Evolutionary conservation across 208 protist species (phyloP).

Genomic region (Leishmania amazonensis): DNA sequence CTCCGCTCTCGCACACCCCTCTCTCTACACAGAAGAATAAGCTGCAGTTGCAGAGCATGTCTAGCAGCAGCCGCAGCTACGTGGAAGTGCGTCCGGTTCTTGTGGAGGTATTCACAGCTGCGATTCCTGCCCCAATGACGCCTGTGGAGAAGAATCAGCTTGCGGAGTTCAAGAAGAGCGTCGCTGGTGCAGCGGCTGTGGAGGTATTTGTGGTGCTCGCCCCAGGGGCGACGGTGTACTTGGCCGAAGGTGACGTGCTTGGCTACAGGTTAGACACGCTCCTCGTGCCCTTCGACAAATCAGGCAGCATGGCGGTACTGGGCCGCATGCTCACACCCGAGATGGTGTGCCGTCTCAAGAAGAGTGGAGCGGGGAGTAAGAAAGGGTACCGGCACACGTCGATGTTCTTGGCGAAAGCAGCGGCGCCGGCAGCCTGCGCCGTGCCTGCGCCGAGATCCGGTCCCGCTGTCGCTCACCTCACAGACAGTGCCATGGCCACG

Average conservation of each 20-base stretch:
- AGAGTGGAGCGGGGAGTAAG: conserved; percentile 11
- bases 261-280: conserved; percentile 36
- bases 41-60: conserved; percentile 11
- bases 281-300: conserved; percentile 34
- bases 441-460: not conserved
- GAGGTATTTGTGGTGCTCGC: conserved; percentile 38
- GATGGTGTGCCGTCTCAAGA: conserved; percentile 6
- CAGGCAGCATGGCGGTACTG: conserved; percentile 38
- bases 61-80: conserved; percentile 28
- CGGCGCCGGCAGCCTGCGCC: not conserved
- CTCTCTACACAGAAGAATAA: conserved; percentile 11
- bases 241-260: conserved; percentile 31
- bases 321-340: conserved; percentile 31
- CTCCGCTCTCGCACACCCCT: conserved; percentile 17
- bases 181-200: conserved; percentile 6
- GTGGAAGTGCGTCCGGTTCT: conserved; percentile 27
- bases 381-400: conserved; percentile 26
- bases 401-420: conserved; percentile 11
- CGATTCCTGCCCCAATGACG: conserved; percentile 15
- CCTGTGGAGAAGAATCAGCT: conserved; percentile 13
- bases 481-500: not conserved
- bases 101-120: not conserved
- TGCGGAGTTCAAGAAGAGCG: conserved; percentile 9
- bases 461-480: not conserved
- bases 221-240: conserved; percentile 33